Evolutionary conservation across 73 alveolate genomes (phyloP).

Genomic region (Paramecium sonneborni): DNA sequence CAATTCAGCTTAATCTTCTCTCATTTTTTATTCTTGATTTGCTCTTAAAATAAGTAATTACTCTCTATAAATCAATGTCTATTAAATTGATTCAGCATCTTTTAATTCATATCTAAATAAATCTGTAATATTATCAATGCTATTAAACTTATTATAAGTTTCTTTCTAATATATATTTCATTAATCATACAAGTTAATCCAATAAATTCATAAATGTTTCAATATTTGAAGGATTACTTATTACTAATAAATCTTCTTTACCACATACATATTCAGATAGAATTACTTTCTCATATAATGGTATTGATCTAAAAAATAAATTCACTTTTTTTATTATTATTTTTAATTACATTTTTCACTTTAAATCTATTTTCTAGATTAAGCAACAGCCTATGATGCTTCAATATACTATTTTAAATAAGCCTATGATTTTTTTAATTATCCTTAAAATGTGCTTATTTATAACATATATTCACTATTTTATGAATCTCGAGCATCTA

Average conservation of each 20-base stretch:
- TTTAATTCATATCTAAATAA: slow-evolving; percentile 28
- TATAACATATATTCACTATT: slow-evolving; percentile 14
- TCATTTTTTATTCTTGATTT: neutral
- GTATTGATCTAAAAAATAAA: neutral
- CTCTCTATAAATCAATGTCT: neutral
- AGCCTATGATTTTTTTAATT: slow-evolving; percentile 24
- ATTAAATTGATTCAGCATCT: slow-evolving; percentile 24
- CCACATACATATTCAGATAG: slow-evolving; percentile 44
- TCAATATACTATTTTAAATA: slow-evolving; percentile 23
- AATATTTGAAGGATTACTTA: neutral
- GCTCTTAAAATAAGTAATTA: slow-evolving; percentile 15
- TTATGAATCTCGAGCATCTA: neutral
- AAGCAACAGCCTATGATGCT: neutral
- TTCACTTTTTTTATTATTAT: neutral
- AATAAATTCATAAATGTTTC: neutral
- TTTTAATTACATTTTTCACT: neutral
- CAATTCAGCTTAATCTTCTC: slow-evolving; percentile 50
- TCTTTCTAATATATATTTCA: neutral
- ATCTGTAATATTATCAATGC: slow-evolving; percentile 6
- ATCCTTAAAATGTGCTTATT: slow-evolving; percentile 52
- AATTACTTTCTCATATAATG: neutral
- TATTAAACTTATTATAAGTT: neutral
- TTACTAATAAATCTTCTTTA: neutral
- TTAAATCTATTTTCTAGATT: neutral
- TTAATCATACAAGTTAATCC: neutral